Percentiles rank a stretch among this genome's conserved stretches.
Evolutionary conservation across 805 yeast genomes (phyloP).

Genomic region (Ogataea polymorpha): DNA sequence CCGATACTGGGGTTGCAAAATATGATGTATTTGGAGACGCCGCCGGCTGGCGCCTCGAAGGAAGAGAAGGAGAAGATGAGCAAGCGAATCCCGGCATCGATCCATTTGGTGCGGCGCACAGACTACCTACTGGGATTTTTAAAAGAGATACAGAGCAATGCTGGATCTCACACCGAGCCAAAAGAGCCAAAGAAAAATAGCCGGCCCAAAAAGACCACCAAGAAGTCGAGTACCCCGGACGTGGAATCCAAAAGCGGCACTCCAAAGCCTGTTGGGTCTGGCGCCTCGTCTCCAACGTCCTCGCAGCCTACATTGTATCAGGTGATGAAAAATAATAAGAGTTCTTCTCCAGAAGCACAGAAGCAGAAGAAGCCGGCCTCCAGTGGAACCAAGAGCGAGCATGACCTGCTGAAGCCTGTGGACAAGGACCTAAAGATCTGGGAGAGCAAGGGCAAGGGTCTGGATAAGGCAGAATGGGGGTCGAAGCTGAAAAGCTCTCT

Average conservation of each 20-base stretch:
- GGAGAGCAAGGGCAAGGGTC: conserved; percentile 32
- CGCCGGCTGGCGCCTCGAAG: conserved; percentile 34
- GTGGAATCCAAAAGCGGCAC: conserved; percentile 16
- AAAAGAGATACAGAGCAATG: conserved; percentile 39
- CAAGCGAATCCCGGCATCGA: conserved; percentile 85
- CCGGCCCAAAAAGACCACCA: conserved; percentile 23
- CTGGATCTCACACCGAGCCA: conserved; percentile 2
- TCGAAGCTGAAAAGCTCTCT: conserved; percentile 28
- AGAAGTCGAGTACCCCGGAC: conserved; percentile 26
- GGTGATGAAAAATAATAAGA: conserved; percentile 16
- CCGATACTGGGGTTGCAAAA: conserved; percentile 84
- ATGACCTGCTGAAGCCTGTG: conserved; percentile 28
- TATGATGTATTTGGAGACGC: conserved; percentile 65
- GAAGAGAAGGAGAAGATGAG: conserved; percentile 36
- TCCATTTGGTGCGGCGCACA: conserved; percentile 86
- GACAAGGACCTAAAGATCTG: conserved; percentile 29
- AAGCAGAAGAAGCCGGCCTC: conserved; percentile 10
- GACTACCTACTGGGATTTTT: conserved; percentile 78
- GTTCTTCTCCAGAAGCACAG: conserved; percentile 3
- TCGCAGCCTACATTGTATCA: conserved; percentile 24
- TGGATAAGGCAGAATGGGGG: conserved; percentile 33
- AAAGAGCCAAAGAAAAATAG: conserved; percentile 18
- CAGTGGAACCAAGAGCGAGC: conserved; percentile 14
- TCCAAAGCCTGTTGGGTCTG: conserved; percentile 15
- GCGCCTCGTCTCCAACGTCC: conserved; percentile 9